Conservation (phyloP, 1,139 yeast species). For the Debaryomycetaceae sp. region DNA sequence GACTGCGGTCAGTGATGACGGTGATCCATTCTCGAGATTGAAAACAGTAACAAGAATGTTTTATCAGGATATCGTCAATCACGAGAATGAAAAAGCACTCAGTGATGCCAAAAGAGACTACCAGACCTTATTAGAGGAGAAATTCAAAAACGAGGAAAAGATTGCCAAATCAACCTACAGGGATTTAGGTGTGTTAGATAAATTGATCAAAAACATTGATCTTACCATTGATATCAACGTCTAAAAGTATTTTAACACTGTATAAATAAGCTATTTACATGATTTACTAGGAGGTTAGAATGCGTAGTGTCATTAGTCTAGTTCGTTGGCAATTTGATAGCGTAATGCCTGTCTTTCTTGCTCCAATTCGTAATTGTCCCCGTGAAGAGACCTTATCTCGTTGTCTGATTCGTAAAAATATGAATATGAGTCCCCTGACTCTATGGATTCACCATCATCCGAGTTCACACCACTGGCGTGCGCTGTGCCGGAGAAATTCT, state of each 20-base stretch:
- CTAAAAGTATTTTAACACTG: neutral
- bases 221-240: conserved; percentile 26
- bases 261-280: neutral
- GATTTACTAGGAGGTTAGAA: neutral
- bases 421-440: neutral
- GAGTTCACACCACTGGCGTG: neutral
- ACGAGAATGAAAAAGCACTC: conserved; percentile 44
- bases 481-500: conserved; percentile 33
- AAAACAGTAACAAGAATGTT: conserved; percentile 84
- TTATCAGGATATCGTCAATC: conserved; percentile 50
- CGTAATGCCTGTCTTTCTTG: neutral
- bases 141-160: conserved; percentile 34
- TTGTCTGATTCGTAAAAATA: neutral
- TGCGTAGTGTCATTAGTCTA: neutral
- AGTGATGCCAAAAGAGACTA: conserved; percentile 37
- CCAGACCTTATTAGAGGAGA: conserved; percentile 33
- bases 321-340: neutral
- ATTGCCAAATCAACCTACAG: conserved; percentile 43
- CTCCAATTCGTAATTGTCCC: neutral
- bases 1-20: conserved; percentile 43
- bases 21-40: conserved; percentile 88
- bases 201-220: conserved; percentile 33
- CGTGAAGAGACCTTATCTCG: neutral
- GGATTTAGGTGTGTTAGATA: conserved; percentile 44
- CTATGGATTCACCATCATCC: neutral